Evolutionary conservation across 495 filamentous ascomycete species (phyloP).

Genomic region (Geoglossum glabrum): DNA sequence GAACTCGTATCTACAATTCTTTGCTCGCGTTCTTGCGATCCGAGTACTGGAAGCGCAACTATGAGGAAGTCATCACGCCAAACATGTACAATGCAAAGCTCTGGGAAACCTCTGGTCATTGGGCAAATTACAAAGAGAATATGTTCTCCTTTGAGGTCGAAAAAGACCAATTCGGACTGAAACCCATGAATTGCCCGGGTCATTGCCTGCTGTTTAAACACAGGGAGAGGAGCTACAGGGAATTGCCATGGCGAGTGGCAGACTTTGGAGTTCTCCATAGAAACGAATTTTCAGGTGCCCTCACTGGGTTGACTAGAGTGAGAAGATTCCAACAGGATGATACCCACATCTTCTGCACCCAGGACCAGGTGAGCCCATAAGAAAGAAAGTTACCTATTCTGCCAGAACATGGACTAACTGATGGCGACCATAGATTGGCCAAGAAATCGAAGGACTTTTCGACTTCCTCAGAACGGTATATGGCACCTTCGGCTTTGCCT

Average conservation of each 20-base stretch:
- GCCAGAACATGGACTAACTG: background rate
- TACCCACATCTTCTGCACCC: conserved; percentile 76
- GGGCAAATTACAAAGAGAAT: conserved; percentile 87
- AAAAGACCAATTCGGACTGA: conserved; percentile 69
- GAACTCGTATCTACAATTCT: conserved; percentile 79
- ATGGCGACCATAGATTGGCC: conserved; percentile 32
- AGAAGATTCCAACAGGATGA: conserved; percentile 91
- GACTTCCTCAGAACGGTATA: conserved; percentile 74
- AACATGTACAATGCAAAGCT: conserved; percentile 86
- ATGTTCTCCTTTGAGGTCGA: conserved; percentile 91
- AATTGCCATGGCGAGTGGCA: conserved; percentile 74
- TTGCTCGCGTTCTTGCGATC: conserved; percentile 58
- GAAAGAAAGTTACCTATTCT: background rate
- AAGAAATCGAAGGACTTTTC: conserved; percentile 73
- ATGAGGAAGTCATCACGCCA: conserved; percentile 85
- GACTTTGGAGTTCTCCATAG: conserved; percentile 92
- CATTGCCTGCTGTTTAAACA: conserved; percentile 63
- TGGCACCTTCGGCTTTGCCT: conserved; percentile 80
- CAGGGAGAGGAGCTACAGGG: conserved; percentile 63
- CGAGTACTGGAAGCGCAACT: conserved; percentile 84
- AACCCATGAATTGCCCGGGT: conserved; percentile 97
- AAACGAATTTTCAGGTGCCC: conserved; percentile 83
- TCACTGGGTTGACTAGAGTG: conserved; percentile 79
- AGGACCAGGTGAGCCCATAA: conserved; percentile 42
- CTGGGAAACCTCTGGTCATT: conserved; percentile 90